Base-by-base conservation (phyloP, 176 grass and related monocot genomes). In the Guadua angustifolia region DNA sequence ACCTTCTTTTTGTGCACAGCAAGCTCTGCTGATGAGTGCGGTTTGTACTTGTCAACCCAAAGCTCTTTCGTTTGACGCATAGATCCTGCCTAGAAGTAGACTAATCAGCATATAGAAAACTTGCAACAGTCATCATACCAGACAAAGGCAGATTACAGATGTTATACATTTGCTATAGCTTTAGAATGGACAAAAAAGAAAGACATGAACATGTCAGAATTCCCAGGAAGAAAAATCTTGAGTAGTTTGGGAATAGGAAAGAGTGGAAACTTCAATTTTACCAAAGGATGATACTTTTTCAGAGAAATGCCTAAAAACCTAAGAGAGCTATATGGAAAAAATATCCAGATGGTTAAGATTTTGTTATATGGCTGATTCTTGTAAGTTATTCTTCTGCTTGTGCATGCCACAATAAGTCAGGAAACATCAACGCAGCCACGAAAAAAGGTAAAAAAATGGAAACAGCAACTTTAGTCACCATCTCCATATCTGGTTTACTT, bases 1-100 rank as follows among this genome's bases (percentile, higher is more conserved):
- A 95, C 95, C 95, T 98, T 98, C 84, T 95, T 95, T 84, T 92
- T 98, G 75, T 98, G 93, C 74, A 98, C 91, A 36, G 91, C 89
- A 70, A 98, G 93, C 62, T 93, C 93, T 24, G 83, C 81, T 22
- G 65, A 88, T 9, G 89, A 98, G 70, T n/a, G 79, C 18, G 95
- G 95, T 68, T 85, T 89, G 77, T 98, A 87, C 86, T 98, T 98
- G 55, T 98, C 95, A 89, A 89, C 83, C 93, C 95, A 98, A 73
- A 98, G 91, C 83, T 95, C 95, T 81, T 90, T 88, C 18, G 49
- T 72, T 74, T 94, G 66, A 63, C 18, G 47, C 60, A 81, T 77
- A 88, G 74, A 72, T 64, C 88, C 95, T 97, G 90, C 86, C 85
- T 89, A 91, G 85, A 89, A 79, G 77, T 84, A 91, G 52, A 43